Evolutionary conservation across 441 rosid species (phyloP), one percentile per base, ranked within the genome.

Genomic region (Isatis lusitanica): DNA sequence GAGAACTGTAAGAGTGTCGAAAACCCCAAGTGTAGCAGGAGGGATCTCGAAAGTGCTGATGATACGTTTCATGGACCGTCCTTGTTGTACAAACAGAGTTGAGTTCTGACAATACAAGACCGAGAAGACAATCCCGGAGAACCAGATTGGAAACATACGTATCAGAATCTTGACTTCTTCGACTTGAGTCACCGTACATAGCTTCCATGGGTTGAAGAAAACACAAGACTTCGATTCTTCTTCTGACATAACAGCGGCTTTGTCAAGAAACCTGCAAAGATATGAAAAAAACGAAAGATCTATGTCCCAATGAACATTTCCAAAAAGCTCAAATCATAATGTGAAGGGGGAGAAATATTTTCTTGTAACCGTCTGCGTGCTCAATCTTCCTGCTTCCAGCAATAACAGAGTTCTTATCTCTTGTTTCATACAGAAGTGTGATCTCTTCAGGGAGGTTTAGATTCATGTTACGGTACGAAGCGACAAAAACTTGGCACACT

Each of bases 311-410:
- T 35, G 38, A 35, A 35, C 38, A 7, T 35, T 35, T 35, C 2
- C 38, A 7, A 35, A 68, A 36, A 36, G 26, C 36, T 38, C 10
- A 56, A 16, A 36, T 48, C 36, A 67, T 39, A 6, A 40, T 26
- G 24, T 60, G 42, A 55, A 74, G 42, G 42, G 61, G 18, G 52
- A 15, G 17, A 43, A 7, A 21, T 18, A 24, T 8, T 55, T 88
- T 90, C 95, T 76, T 75, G 47, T 86, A 66, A 64, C 88, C 94
- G 72, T 91, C 73, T 1, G 84, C 88, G 81, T 93, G 96, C 66
- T 76, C 89, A 63, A 89, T 77, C 79, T 93, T 93, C 68, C 95
- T 81, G 67, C 98, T 89, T 63, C 96, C 97, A 73, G 85, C 86
- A 67, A 91, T 89, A 17, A 83, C 86, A 6, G 90, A 93, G 76